Evolutionary conservation across 495 filamentous ascomycete genomes (phyloP).

Genomic region (Hypoxylon lienhwacheense): DNA sequence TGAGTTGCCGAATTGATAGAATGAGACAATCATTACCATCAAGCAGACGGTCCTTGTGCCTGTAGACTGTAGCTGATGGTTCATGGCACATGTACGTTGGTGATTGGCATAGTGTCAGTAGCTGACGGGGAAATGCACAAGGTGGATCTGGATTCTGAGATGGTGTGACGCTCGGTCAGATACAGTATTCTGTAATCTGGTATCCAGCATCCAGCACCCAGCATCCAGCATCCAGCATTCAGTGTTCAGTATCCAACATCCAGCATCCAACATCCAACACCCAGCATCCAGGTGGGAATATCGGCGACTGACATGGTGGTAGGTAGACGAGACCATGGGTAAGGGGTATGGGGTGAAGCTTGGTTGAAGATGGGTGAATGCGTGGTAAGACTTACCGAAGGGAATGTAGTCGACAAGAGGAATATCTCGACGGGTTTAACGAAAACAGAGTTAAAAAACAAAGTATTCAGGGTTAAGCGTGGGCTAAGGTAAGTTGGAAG

Average conservation of each 20-base stretch:
- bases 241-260: too few relatives aligned
- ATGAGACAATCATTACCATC: too few relatives aligned
- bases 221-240: too few relatives aligned
- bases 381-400: constrained; percentile 21
- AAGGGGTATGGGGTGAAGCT: neutral
- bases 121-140: constrained; percentile 6
- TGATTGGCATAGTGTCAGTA: neutral
- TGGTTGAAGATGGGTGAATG: neutral
- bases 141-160: constrained; percentile 11
- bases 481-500: neutral
- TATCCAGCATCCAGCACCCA: too few relatives aligned
- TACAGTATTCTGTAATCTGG: too few relatives aligned
- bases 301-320: constrained; percentile 10
- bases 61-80: neutral
- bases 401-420: neutral
- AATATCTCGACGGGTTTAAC: too few relatives aligned
- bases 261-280: too few relatives aligned
- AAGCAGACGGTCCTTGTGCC: neutral
- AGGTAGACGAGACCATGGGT: constrained; percentile 2
- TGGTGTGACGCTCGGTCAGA: constrained; percentile 14
- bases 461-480: constrained; percentile 11
- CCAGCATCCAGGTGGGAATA: constrained; percentile 1
- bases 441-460: neutral
- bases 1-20: too few relatives aligned
- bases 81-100: constrained; percentile 24